Base-by-base conservation (phyloP, 768 basidiomycete genomes). In the Pulveroboletus frians region DNA sequence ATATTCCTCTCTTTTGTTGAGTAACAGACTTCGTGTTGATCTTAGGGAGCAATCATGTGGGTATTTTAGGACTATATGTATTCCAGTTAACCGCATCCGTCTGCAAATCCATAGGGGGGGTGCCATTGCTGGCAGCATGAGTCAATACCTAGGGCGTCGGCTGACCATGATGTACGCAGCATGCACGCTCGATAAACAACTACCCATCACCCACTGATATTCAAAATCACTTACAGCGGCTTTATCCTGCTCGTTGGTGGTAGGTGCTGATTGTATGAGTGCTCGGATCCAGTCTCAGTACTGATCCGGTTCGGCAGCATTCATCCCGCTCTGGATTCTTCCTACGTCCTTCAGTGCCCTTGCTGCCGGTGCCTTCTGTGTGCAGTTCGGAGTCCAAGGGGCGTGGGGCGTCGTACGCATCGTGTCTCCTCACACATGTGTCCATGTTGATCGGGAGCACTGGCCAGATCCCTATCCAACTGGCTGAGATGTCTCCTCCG, bases 371-470 rank as follows among this genome's bases (percentile, higher is more conserved):
- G 92, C 90, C 1, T 95, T 94, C 70, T 91, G 79, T 57, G 72
- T 92, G 14, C 91, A 93, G 60, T 80, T 89, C 55, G 89, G 88
- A 43, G 88, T 94, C 0, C 92, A 95, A 64, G 91, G 90, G 2
- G 91, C 89, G 32, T 92, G 88, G 88, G 89, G 89, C 58, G 84
- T 90, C 10, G 87, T 90, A 61, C 55, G 85, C 64, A 47, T 39
- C 10, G 6, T 32, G 27, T 35, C 41, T 5, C 11, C 26, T 9
- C 15, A 0, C 30, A 8, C 18, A 11, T 6, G 21, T 35, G 6
- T 40, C n/a, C 9, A 7, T 34, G 7, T 35, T 53, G 4, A 53
- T 13, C 6, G 18, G 11, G 20, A 5, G 8, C 5, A 0, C 14
- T n/a, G n/a, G n/a, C n/a, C 44, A 74, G 75, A 77, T 80, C 63